Base-by-base conservation (phyloP, 768 basidiomycete species). In the Tricholoma sp. region DNA sequence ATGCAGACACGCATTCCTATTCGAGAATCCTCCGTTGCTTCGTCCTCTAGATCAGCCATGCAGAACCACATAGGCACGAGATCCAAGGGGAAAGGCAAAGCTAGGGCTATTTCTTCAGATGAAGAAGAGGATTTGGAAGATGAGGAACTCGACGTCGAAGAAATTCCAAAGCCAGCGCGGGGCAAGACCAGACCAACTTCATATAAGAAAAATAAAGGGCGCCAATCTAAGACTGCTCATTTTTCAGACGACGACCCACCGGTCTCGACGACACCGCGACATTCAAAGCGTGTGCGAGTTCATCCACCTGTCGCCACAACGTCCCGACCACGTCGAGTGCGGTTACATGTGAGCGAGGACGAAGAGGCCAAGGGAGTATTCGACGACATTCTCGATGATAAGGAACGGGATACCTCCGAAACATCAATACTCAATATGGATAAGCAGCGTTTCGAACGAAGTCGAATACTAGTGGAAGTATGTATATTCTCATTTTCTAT, bases 381-480 rank as follows among this genome's bases (percentile, higher is more conserved):
- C 65, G 94, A 97, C 48, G 94, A 94, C 18, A 78, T 96, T 39
- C 76, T 98, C 34, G 70, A 69, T 12, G 70, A 76, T 1, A 76
- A 76, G 15, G 89, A 96, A 54, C 82, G 91, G 34, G 91, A 93
- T 65, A 86, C 80, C 44, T 72, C 76, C 18, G 85, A 83, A 66
- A 93, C 94, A 7, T 68, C 69, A 0, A 88, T 95, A 28, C 68
- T 70, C 3, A 70, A 72, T 31, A 61, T 63, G 4, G 94, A 96
- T 68, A 85, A 87, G 63, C 67, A 76, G 49, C 77, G 80, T 51
- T 98, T 91, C 66, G 90, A 94, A 61, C 76, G 78, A 56, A 89
- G 86, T 64, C 77, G 87, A 52, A 62, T 76, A n/a, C 67, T 74
- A 11, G 91, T 89, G 20, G 94, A 98, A 74, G 91, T 92, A 44